phyloP scores from a whole-genome alignment of 2,329 filamentous ascomycete genomes.

The Calonectria fujianensis region DNA sequence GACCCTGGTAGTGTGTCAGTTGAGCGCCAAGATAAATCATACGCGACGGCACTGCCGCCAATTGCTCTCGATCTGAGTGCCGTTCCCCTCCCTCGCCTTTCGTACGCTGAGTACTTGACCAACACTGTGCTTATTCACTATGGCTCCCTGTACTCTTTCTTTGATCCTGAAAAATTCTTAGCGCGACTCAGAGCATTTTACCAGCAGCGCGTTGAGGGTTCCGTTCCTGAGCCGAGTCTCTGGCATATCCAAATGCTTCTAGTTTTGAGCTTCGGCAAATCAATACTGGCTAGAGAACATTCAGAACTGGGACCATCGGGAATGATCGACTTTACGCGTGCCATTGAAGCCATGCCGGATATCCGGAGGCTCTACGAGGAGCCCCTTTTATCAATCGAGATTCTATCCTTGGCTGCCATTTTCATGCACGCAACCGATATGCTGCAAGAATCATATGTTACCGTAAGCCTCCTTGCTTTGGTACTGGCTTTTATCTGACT shows the following conservation, averaged over 20 bases:
- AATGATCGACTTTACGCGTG: constrained; percentile 45
- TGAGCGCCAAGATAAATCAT: constrained; percentile 45
- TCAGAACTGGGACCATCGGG: constrained; percentile 47
- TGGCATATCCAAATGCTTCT: constrained; percentile 50
- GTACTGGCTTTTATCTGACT: not conserved
- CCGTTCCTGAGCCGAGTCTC: constrained; percentile 26
- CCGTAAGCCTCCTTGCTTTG: constrained; percentile 22
- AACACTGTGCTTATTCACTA: constrained; percentile 46
- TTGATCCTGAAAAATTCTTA: constrained; percentile 42
- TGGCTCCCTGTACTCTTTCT: constrained; percentile 45
- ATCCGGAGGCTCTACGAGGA: constrained; percentile 45
- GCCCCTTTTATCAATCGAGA: constrained; percentile 47
- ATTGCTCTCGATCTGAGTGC: constrained; percentile 42
- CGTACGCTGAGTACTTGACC: constrained; percentile 46
- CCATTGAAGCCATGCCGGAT: constrained; percentile 47
- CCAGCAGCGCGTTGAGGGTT: constrained; percentile 17
- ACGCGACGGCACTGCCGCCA: constrained; percentile 38
- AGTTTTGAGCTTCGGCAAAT: constrained; percentile 46
- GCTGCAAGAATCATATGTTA: constrained; percentile 48
- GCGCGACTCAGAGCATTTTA: constrained; percentile 41
- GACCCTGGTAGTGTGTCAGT: constrained; percentile 43
- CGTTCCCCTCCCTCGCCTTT: constrained; percentile 43
- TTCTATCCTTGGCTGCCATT: constrained; percentile 43
- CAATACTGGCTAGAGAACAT: constrained; percentile 47
- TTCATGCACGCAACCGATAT: constrained; percentile 50